A percentile compares a stretch with the other conserved stretches of the same genome.
These are phyloP conservation scores for Kuraishia ogatae DNA, from an alignment of 805 yeast species.

Conservation along the genomic window DNA sequence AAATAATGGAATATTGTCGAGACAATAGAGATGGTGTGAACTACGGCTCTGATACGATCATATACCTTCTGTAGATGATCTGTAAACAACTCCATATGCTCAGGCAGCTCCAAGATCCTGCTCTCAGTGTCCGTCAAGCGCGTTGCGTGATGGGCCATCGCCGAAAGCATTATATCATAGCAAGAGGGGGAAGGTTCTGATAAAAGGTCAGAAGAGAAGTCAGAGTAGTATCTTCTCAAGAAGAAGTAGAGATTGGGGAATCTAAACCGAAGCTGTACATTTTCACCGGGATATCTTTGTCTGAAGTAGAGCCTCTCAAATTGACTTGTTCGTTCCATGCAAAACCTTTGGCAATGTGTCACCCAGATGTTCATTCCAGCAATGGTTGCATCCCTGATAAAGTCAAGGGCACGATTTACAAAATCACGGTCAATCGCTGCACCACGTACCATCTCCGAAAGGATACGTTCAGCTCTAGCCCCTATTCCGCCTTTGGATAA, in stretches of 20 bases:
- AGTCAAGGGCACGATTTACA: slow-evolving; percentile 10
- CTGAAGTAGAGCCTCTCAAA: slow-evolving; percentile 9
- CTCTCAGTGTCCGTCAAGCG: not conserved
- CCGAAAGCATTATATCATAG: not conserved
- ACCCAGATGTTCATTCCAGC: slow-evolving; percentile 15
- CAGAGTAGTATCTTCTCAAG: not conserved
- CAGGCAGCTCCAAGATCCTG: not conserved
- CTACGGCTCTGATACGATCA: not conserved
- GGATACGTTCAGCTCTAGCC: not conserved
- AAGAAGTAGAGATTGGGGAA: not conserved
- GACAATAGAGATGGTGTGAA: not conserved
- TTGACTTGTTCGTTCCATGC: slow-evolving; percentile 10
- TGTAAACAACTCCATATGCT: not conserved
- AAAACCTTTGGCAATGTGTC: slow-evolving; percentile 8
- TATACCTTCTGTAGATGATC: not conserved
- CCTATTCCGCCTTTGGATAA: not conserved
- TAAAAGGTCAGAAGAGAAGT: not conserved
- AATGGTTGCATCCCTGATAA: slow-evolving; percentile 16
- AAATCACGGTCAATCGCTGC: not conserved
- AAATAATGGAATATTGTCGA: not conserved
- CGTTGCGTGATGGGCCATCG: not conserved
- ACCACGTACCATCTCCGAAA: not conserved
- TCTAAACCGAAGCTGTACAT: not conserved
- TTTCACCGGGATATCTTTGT: not conserved
- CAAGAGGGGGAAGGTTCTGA: not conserved